phyloP scores from a whole-genome alignment of 208 protist genomes.

The Plasmodiophora brassicae region DNA sequence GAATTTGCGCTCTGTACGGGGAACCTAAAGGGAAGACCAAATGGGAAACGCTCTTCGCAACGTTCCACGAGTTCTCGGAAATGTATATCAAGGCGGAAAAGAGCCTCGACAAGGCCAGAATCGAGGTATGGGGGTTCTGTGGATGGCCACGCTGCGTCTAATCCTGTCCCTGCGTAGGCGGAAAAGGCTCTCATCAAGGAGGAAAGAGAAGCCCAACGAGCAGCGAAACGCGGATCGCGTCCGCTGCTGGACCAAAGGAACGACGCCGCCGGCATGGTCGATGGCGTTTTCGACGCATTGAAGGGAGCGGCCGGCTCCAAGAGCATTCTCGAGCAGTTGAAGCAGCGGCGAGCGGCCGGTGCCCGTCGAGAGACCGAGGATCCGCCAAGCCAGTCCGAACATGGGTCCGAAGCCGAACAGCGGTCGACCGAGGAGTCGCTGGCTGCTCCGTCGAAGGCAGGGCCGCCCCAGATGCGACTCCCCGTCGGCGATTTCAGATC shows the following conservation, averaged over 20 bases:
- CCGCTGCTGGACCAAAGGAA: neutral
- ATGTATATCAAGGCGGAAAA: slow-evolving; percentile 18
- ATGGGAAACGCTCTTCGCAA: neutral
- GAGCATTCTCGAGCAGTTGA: slow-evolving; percentile 5
- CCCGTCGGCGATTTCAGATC: neutral
- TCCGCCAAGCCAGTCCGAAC: neutral
- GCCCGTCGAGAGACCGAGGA: neutral
- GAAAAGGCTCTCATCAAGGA: slow-evolving; percentile 23
- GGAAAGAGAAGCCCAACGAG: slow-evolving; percentile 3
- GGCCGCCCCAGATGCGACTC: neutral
- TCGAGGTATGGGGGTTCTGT: neutral
- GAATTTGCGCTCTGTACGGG: neutral
- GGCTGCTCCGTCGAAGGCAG: neutral
- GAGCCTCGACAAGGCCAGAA: neutral
- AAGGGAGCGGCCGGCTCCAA: slow-evolving; percentile 12
- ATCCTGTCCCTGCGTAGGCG: neutral
- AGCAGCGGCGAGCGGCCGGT: neutral
- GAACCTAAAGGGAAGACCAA: slow-evolving; percentile 20
- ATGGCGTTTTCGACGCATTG: slow-evolving; percentile 22
- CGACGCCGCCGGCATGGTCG: neutral
- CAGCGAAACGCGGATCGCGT: neutral
- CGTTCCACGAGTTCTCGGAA: neutral
- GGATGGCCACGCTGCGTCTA: neutral
- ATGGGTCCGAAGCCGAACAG: neutral
- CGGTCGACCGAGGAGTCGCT: neutral